Evolutionary conservation across 352 stramenopile species (phyloP).

Genomic region (Phytophthora litchii): DNA sequence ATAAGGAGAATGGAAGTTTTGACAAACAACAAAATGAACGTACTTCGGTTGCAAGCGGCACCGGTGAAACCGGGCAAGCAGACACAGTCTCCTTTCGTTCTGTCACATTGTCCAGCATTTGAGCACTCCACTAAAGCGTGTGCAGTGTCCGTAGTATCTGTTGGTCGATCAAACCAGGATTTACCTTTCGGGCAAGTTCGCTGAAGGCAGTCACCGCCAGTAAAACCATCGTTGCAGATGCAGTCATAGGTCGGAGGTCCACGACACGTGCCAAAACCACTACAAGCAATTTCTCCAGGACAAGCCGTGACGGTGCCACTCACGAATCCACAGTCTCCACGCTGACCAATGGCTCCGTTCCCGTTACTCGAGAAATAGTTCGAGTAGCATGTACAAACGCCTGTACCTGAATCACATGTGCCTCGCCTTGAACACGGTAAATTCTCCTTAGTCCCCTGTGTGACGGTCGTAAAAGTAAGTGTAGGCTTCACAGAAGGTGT

Average conservation of each 20-base stretch:
- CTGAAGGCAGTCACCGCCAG: constrained; percentile 74
- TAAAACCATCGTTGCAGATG: constrained; percentile 81
- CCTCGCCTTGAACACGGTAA: constrained; percentile 87
- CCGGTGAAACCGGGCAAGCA: constrained; percentile 71
- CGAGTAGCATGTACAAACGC: constrained; percentile 85
- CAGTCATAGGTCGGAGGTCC: constrained; percentile 80
- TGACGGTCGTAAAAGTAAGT: constrained; percentile 55
- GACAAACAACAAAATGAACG: constrained; percentile 1
- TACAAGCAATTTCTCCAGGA: constrained; percentile 76
- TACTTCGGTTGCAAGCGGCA: constrained; percentile 72
- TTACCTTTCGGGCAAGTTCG: constrained; percentile 67
- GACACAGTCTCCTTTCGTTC: constrained; percentile 70
- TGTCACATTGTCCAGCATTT: constrained; percentile 71
- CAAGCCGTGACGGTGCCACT: constrained; percentile 61
- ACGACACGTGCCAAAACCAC: constrained; percentile 71
- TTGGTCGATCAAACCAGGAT: constrained; percentile 72
- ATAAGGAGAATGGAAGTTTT: neutral
- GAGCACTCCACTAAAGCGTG: constrained; percentile 74
- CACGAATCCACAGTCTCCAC: constrained; percentile 93
- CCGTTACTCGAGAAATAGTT: constrained; percentile 88
- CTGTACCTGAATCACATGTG: constrained; percentile 69
- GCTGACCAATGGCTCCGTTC: constrained; percentile 76
- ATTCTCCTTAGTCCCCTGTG: constrained; percentile 91
- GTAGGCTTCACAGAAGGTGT: constrained; percentile 51
- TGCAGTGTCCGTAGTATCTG: constrained; percentile 45